Percentiles rank a stretch among this genome's conserved stretches.
phyloP scores from a whole-genome alignment of 805 yeast genomes.

The Metschnikowia koreensis region DNA sequence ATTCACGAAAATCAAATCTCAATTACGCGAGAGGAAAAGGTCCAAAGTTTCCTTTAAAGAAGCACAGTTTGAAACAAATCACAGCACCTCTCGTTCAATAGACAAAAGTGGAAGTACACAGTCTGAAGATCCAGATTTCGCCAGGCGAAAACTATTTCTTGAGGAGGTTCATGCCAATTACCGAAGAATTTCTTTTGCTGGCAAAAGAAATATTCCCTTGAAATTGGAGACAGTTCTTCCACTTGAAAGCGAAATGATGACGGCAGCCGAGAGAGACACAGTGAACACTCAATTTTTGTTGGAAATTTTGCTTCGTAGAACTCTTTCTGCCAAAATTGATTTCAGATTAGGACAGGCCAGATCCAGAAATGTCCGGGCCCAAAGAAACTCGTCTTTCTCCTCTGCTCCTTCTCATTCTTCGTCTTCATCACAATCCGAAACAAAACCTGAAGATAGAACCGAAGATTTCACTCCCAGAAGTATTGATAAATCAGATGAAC shows the following conservation, averaged over 20 bases:
- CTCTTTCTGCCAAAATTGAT: conserved; percentile 41
- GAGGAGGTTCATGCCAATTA: conserved; percentile 26
- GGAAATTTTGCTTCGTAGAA: conserved; percentile 39
- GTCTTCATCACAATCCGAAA: not conserved
- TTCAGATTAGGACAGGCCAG: conserved; percentile 25
- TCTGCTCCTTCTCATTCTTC: conserved; percentile 11
- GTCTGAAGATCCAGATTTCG: conserved; percentile 4
- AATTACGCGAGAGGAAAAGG: not conserved
- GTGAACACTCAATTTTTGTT: conserved; percentile 32
- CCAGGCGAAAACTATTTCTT: conserved; percentile 19
- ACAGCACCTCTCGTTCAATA: not conserved
- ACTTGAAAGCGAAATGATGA: conserved; percentile 26
- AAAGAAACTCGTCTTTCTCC: not conserved
- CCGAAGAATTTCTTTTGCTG: conserved; percentile 25
- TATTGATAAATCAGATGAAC: too few relatives aligned
- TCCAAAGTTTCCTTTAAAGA: conserved; percentile 3
- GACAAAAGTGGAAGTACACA: not conserved
- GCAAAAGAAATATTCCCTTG: conserved; percentile 23
- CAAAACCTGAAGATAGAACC: not conserved
- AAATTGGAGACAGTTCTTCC: conserved; percentile 30
- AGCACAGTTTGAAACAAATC: not conserved
- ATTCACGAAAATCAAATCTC: conserved; percentile 4
- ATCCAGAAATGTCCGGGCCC: not conserved
- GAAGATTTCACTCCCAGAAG: not conserved
- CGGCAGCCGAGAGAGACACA: conserved; percentile 25